phyloP scores from a whole-genome alignment of 305 asterid genomes.

The Fraxinus velutina region DNA sequence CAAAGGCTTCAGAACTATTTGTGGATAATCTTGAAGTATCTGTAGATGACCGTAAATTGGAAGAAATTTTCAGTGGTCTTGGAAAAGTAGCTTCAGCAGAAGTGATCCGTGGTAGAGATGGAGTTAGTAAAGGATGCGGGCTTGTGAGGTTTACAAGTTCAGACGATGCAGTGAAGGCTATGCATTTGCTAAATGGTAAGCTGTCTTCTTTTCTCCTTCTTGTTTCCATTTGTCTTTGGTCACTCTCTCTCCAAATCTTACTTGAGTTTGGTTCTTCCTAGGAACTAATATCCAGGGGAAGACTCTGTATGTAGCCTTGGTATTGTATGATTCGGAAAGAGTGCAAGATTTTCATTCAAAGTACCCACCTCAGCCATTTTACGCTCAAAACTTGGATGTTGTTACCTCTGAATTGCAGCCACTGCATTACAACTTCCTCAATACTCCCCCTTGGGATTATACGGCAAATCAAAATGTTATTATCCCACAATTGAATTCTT shows the following conservation, averaged over 20 bases:
- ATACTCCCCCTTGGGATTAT: constrained; percentile 11
- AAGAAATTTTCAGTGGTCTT: constrained; percentile 25
- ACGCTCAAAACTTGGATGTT: constrained; percentile 16
- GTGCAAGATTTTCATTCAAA: constrained; percentile 7
- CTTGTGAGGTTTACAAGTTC: constrained; percentile 28
- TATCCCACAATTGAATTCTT: constrained; percentile 8
- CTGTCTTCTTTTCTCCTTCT: background rate
- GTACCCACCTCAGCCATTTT: constrained; percentile 25
- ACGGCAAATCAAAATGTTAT: background rate
- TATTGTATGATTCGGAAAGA: constrained; percentile 14
- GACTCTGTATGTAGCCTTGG: constrained; percentile 30
- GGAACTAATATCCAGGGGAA: constrained; percentile 31
- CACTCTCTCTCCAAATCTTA: background rate
- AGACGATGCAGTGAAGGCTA: constrained; percentile 35
- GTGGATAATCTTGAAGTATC: constrained; percentile 32
- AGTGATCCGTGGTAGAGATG: constrained; percentile 26
- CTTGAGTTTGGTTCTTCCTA: constrained; percentile 5
- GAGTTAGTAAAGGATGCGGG: constrained; percentile 36
- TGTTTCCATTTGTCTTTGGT: background rate
- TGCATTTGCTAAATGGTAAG: constrained; percentile 34
- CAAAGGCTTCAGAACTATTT: constrained; percentile 21
- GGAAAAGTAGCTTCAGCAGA: constrained; percentile 39
- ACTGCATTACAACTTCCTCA: constrained; percentile 3
- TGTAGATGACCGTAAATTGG: constrained; percentile 27
- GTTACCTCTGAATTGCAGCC: constrained; percentile 17